Evolutionary conservation across 2,329 filamentous ascomycete genomes (phyloP), one percentile per base, ranked within the genome.

Genomic region (Cladophialophora psammophila): DNA sequence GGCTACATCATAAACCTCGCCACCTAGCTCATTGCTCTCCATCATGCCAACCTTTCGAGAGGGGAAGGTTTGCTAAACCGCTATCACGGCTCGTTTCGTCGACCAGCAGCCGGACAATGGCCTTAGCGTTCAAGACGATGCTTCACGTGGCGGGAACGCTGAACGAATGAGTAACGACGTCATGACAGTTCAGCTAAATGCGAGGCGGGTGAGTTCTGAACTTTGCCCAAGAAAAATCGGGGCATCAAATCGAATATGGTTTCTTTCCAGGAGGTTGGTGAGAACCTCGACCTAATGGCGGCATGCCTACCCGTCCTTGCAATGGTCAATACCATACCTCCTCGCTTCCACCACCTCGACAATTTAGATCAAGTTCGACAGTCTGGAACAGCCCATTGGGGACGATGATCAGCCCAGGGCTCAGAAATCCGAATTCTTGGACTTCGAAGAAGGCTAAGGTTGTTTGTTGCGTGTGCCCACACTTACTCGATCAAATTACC

Each of bases 401-500:
- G 7, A 50, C 10, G 45, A 26, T 26, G 10, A 20, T 50, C 45
- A 50, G 45, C 18, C n/a, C 10, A n/a, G 45, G 45, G 15, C 9
- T 26, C 20, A 9, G 45, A 35, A 55, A 35, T 34, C 8, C 31
- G 13, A 35, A 35, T 4, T 54, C 15, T n/a, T n/a, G n/a, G 10
- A 12, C 31, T 12, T 53, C 26, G 34, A 55, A 7, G 31, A 15
- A 34, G 31, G 31, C 31, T 12, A 20, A 55, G 8, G n/a, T 34
- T 34, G 52, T 54, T 13, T 54, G 7, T 13, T 18, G 9, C 40
- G 26, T 31, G 38, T 18, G 18, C n/a, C n/a, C 15, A 18, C 6
- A 79, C 85, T 74, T 72, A 89, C 87, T 89, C 87, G 48, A 89
- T 82, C 69, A 89, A 71, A 74, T 88, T 89, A 5, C 83, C 85